These are phyloP conservation scores for Salvia hispanica DNA, from an alignment of 257 asterid species.

Conservation along the genomic window DNA sequence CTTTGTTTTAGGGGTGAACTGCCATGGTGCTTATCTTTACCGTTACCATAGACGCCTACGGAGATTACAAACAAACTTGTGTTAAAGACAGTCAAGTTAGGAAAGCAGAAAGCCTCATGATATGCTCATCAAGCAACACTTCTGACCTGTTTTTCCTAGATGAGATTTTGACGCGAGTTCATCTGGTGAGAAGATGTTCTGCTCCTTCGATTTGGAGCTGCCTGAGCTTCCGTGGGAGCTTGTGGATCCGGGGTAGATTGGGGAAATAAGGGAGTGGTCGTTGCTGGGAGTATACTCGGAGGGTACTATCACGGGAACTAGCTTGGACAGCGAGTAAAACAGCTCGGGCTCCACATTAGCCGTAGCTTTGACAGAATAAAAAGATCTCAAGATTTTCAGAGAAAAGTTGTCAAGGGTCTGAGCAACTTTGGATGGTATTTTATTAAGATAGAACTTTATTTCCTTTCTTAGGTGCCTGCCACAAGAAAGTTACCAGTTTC, in stretches of 20 bases:
- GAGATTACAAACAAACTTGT: constrained; percentile 7
- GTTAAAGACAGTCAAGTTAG: neutral
- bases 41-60: constrained; percentile 36
- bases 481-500: constrained; percentile 23
- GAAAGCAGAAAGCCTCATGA: neutral
- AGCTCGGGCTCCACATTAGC: constrained; percentile 41
- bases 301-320: constrained; percentile 40
- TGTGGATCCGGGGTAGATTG: constrained; percentile 35
- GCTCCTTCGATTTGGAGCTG: constrained; percentile 38
- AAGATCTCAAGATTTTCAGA: constrained; percentile 49
- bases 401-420: constrained; percentile 52
- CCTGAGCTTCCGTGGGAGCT: constrained; percentile 47
- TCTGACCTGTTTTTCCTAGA: constrained; percentile 52
- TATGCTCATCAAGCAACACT: constrained; percentile 17
- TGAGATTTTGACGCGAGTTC: constrained; percentile 32
- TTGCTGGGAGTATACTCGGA: constrained; percentile 25
- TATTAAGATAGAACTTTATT: constrained; percentile 54
- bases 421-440: constrained; percentile 73
- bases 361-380: constrained; percentile 38
- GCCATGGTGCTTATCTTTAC: constrained; percentile 21
- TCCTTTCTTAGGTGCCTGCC: constrained; percentile 73
- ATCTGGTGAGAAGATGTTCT: constrained; percentile 37
- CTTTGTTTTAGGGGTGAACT: constrained; percentile 32
- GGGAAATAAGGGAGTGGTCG: constrained; percentile 38
- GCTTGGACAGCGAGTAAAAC: constrained; percentile 52